phyloP scores from a whole-genome alignment of 331 rosid genomes.

The Saraca asoca region DNA sequence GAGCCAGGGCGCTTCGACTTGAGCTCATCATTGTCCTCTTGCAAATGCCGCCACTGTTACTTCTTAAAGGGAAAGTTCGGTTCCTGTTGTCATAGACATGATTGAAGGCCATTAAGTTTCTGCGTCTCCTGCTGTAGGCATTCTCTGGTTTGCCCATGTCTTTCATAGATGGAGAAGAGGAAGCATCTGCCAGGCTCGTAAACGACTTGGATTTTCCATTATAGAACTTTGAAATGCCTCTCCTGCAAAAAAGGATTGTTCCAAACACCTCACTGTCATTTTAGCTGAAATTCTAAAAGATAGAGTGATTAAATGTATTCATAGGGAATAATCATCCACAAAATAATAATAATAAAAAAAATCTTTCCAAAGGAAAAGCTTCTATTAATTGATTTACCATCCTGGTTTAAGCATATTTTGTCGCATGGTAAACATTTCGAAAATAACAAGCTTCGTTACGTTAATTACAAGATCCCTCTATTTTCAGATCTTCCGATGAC shows the following conservation, averaged over 20 bases:
- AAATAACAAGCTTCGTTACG: too few species aligned
- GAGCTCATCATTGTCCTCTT: conserved; percentile 64
- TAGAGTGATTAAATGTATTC: too few species aligned
- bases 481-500: too few species aligned
- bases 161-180: conserved; percentile 46
- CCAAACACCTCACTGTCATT: too few species aligned
- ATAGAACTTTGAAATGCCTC: conserved; percentile 78
- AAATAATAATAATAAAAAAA: too few species aligned
- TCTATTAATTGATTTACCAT: too few species aligned
- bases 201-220: conserved; percentile 80
- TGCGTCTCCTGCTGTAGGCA: conserved; percentile 66
- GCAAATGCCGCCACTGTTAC: conserved; percentile 64
- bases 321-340: too few species aligned
- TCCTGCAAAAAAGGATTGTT: conserved; percentile 49
- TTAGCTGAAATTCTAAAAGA: too few species aligned
- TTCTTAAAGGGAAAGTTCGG: conserved; percentile 51
- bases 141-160: conserved; percentile 81
- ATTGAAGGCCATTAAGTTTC: conserved; percentile 63
- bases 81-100: conserved; percentile 63
- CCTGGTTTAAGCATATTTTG: too few species aligned
- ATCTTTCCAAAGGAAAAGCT: too few species aligned
- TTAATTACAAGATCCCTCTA: too few species aligned
- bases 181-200: conserved; percentile 65
- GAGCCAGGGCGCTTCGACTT: conserved; percentile 68
- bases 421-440: too few species aligned